phyloP scores from a whole-genome alignment of 768 basidiomycete species.

The Gyrodon lividus region DNA sequence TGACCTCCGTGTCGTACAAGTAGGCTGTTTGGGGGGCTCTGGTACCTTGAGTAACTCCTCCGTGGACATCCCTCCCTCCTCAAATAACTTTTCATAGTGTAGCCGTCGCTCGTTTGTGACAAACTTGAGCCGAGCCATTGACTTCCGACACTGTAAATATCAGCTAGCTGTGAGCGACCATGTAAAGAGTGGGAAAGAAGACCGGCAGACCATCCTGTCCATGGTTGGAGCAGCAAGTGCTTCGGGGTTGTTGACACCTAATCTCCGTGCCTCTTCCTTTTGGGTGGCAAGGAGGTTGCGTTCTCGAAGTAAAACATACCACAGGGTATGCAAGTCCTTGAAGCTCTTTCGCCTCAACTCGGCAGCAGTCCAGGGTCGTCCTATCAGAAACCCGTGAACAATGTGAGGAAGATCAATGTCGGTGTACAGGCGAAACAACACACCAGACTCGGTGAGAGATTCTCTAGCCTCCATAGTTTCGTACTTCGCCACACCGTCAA shows the following conservation, averaged over 20 bases:
- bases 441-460: conserved; percentile 37
- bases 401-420: conserved; percentile 3
- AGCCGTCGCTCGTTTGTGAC: conserved; percentile 88
- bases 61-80: conserved; percentile 18
- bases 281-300: conserved; percentile 90
- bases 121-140: conserved; percentile 95
- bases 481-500: conserved; percentile 50
- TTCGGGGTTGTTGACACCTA: conserved; percentile 42
- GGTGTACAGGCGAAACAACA: not conserved
- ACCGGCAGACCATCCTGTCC: conserved; percentile 45
- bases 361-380: conserved; percentile 81
- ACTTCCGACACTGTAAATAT: conserved; percentile 79
- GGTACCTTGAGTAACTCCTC: conserved; percentile 17
- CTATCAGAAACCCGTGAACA: conserved; percentile 40
- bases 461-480: conserved; percentile 44
- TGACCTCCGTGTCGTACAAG: conserved; percentile 22
- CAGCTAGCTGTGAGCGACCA: conserved; percentile 4
- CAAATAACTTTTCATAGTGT: conserved; percentile 56
- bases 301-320: conserved; percentile 90
- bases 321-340: conserved; percentile 89
- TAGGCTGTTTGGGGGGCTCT: conserved; percentile 11
- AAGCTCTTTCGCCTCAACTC: conserved; percentile 92
- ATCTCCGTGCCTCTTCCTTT: conserved; percentile 68
- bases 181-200: not conserved
- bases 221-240: conserved; percentile 29